phyloP scores from a whole-genome alignment of 306 rosid genomes.

The Cyclanthera cordifolia region DNA sequence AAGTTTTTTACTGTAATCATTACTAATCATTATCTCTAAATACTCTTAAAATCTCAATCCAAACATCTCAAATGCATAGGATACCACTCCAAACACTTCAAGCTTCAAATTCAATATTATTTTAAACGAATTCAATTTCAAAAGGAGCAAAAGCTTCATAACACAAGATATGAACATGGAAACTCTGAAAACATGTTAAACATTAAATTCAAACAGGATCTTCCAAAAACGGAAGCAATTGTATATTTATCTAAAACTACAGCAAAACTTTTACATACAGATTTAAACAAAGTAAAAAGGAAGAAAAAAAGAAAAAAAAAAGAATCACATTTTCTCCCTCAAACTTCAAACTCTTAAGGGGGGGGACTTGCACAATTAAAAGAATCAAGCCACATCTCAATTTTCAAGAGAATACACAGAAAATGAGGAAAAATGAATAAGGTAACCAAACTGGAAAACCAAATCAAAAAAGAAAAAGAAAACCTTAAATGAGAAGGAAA shows the following conservation, averaged over 20 bases:
- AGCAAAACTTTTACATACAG: conserved; percentile 11
- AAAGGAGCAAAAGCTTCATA: too few relatives aligned
- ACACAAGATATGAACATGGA: too few relatives aligned
- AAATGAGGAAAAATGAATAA: not conserved
- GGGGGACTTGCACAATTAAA: conserved; percentile 5
- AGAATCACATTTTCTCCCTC: not conserved
- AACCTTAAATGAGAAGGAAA: too few relatives aligned
- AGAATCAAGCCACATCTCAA: conserved; percentile 12
- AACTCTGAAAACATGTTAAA: not conserved
- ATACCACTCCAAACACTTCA: too few relatives aligned
- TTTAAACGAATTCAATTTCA: too few relatives aligned
- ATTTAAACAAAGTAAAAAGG: not conserved
- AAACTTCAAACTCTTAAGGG: not conserved
- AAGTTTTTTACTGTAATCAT: too few relatives aligned
- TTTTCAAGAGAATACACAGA: not conserved
- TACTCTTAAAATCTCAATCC: too few relatives aligned
- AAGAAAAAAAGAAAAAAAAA: not conserved
- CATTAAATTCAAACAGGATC: not conserved
- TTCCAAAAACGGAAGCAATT: not conserved
- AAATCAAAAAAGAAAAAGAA: not conserved
- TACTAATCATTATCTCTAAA: too few relatives aligned
- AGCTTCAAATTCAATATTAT: too few relatives aligned
- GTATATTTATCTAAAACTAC: not conserved
- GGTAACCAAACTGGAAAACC: not conserved
- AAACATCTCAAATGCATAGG: too few relatives aligned